Conservation (phyloP, 192 early-diverging fungal species). For the Entomortierella parvispora region DNA sequence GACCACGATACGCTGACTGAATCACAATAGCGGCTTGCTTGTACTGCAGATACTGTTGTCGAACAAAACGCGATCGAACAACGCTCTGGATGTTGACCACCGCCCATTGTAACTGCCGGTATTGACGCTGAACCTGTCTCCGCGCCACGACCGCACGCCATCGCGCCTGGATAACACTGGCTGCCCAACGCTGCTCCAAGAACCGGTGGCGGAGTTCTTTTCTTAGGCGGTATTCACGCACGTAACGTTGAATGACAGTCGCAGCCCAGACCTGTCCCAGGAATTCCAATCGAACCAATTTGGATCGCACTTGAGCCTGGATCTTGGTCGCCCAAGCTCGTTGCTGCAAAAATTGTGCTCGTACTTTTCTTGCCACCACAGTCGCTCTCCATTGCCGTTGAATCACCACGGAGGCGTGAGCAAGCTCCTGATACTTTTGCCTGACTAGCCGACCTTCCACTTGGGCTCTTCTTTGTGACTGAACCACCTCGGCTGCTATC, state of each 20-base stretch:
- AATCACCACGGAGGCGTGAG: slow-evolving; percentile 22
- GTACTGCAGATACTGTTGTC: slow-evolving; percentile 16
- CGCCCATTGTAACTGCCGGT: slow-evolving; percentile 24
- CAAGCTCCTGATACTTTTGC: slow-evolving; percentile 9
- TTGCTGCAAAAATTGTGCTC: slow-evolving; percentile 19
- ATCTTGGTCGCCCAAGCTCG: slow-evolving; percentile 10
- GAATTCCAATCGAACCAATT: slow-evolving; percentile 5
- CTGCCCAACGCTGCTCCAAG: slow-evolving; percentile 27
- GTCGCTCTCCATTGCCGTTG: slow-evolving; percentile 39
- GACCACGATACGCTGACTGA: slow-evolving; percentile 36
- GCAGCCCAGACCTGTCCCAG: slow-evolving; percentile 22
- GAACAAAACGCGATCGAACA: slow-evolving; percentile 18
- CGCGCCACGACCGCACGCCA: slow-evolving; percentile 31
- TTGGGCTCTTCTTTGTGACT: slow-evolving; percentile 17
- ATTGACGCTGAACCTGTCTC: slow-evolving; percentile 15
- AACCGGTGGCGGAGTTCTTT: background rate
- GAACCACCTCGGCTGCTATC: slow-evolving; percentile 31
- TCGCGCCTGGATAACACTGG: slow-evolving; percentile 27
- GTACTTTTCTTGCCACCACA: slow-evolving; percentile 7
- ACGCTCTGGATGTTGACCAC: slow-evolving; percentile 22
- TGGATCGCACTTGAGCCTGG: slow-evolving; percentile 28
- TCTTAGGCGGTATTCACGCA: slow-evolving; percentile 4
- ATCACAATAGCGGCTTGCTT: slow-evolving; percentile 18
- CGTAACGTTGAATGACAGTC: slow-evolving; percentile 21
- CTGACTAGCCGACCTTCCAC: slow-evolving; percentile 26